These are phyloP conservation scores for Boletales sp. DNA, from an alignment of 768 basidiomycete genomes.

Conservation along the genomic window DNA sequence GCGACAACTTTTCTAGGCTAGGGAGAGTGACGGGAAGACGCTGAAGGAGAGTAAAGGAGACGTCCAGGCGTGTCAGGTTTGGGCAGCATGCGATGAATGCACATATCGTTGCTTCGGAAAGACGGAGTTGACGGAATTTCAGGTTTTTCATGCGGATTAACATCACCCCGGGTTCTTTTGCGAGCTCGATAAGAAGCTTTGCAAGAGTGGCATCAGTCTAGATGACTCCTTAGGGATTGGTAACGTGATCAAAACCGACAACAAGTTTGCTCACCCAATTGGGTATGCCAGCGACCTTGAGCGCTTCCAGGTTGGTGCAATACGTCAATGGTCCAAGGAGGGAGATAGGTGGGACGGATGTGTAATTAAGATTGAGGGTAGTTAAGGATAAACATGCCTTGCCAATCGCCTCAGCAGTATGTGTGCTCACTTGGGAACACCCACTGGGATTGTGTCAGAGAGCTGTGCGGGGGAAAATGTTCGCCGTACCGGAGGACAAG, in stretches of 20 bases:
- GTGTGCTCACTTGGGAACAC: constrained; percentile 52
- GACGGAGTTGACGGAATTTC: constrained; percentile 53
- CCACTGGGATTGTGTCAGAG: constrained; percentile 40
- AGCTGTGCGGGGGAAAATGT: constrained; percentile 2
- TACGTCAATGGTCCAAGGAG: constrained; percentile 39
- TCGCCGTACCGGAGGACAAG: constrained; percentile 52
- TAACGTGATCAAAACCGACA: not conserved
- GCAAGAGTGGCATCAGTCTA: constrained; percentile 58
- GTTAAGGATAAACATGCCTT: constrained; percentile 41
- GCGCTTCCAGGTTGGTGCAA: constrained; percentile 43
- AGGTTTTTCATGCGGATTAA: constrained; percentile 46
- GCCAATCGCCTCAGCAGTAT: constrained; percentile 44
- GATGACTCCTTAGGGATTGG: not conserved
- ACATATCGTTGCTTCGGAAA: constrained; percentile 49
- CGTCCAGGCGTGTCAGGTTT: constrained; percentile 50
- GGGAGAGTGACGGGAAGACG: constrained; percentile 27
- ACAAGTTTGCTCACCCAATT: constrained; percentile 48
- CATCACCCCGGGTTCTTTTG: constrained; percentile 20
- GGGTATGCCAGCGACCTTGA: constrained; percentile 61
- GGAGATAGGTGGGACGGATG: constrained; percentile 47
- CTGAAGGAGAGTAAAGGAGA: constrained; percentile 59
- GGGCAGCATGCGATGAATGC: constrained; percentile 45
- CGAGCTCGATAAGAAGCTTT: constrained; percentile 36
- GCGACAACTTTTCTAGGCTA: constrained; percentile 55
- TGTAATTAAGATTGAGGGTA: constrained; percentile 58